Conservation (phyloP, 495 filamentous ascomycete species). For the Lophium mytilinum region DNA sequence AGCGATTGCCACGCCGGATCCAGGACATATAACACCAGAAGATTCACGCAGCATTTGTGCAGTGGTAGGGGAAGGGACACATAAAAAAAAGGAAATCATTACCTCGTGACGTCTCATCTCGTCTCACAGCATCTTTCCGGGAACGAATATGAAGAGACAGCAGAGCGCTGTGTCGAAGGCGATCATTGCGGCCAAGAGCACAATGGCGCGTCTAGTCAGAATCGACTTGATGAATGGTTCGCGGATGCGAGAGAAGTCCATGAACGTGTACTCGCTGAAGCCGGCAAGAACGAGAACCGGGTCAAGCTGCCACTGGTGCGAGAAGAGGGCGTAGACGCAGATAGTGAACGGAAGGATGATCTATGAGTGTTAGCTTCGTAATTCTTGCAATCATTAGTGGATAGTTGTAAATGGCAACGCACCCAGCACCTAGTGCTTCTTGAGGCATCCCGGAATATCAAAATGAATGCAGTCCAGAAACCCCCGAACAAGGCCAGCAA, state of each 20-base stretch:
- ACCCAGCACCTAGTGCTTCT: conserved; percentile 75
- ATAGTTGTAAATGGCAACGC: conserved; percentile 32
- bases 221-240: conserved; percentile 85
- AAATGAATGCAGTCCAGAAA: conserved; percentile 87
- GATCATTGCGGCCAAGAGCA: conserved; percentile 63
- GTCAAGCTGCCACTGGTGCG: conserved; percentile 91
- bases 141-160: conserved; percentile 84
- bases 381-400: conserved; percentile 8
- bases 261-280: conserved; percentile 89
- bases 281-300: conserved; percentile 83
- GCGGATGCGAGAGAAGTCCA: conserved; percentile 74
- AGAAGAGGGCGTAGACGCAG: conserved; percentile 76
- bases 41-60: too few species aligned
- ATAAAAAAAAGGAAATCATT: too few species aligned
- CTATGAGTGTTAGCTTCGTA: conserved; percentile 37
- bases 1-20: too few species aligned
- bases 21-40: too few species aligned
- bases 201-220: conserved; percentile 68
- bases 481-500: conserved; percentile 78
- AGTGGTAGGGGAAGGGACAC: too few species aligned
- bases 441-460: conserved; percentile 80
- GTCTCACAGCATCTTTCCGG: conserved; percentile 67
- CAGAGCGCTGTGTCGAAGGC: conserved; percentile 68
- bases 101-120: too few species aligned
- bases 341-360: conserved; percentile 89